Conservation (phyloP, 2,329 filamentous ascomycete species). For the Ascomycota sp. region DNA sequence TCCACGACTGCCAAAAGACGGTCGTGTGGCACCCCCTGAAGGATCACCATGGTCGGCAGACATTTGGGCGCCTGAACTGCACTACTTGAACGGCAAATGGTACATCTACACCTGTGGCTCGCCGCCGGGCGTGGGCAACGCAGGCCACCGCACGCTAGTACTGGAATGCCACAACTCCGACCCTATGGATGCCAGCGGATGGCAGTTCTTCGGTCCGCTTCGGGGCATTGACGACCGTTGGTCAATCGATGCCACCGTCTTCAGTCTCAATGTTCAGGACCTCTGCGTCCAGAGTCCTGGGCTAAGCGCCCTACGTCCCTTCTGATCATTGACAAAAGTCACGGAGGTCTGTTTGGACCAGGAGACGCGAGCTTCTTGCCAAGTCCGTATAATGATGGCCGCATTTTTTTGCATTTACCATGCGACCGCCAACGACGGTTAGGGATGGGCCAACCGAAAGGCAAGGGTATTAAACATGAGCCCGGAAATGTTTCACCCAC, state of each 20-base stretch:
- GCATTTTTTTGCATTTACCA: slow-evolving; percentile 4
- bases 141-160: slow-evolving; percentile 1
- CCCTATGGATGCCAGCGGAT: slow-evolving; percentile 2
- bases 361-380: slow-evolving; percentile 7
- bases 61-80: slow-evolving; percentile 8
- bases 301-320: slow-evolving; percentile 2
- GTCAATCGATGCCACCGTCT: slow-evolving; percentile 4
- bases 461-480: slow-evolving; percentile 4
- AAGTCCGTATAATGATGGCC: slow-evolving; percentile 4
- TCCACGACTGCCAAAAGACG: slow-evolving; percentile 7
- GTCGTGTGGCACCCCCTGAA: slow-evolving; percentile 7
- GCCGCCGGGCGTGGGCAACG: slow-evolving; percentile 1
- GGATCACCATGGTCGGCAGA: slow-evolving; percentile 5
- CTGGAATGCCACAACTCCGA: slow-evolving; percentile 1
- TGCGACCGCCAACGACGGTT: slow-evolving; percentile 4
- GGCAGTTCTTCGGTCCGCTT: slow-evolving; percentile 4
- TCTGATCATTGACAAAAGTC: slow-evolving; percentile 3
- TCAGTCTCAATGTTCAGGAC: slow-evolving; percentile 4
- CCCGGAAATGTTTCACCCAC: slow-evolving; percentile 3
- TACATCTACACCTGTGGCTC: slow-evolving; percentile 5
- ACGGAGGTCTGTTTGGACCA: slow-evolving; percentile 3
- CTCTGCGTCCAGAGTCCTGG: slow-evolving; percentile 3
- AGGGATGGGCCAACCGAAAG: slow-evolving; percentile 6
- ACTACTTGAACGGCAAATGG: slow-evolving; percentile 5
- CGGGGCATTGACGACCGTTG: slow-evolving; percentile 3